Conservation (phyloP, 1,284 basidiomycete species). For the Heterobasidion annosum region DNA sequence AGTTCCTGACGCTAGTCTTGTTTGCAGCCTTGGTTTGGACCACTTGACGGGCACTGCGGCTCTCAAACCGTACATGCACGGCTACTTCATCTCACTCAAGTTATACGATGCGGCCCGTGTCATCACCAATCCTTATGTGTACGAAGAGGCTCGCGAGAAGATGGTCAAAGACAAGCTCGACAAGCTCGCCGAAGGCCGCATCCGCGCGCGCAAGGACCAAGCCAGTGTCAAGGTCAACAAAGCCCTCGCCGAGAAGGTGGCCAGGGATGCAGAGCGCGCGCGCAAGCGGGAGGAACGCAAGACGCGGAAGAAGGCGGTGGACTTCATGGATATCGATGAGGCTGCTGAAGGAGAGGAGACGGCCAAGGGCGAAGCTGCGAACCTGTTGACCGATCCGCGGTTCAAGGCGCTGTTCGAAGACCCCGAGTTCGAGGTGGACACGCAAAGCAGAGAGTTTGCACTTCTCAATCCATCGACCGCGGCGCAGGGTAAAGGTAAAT, state of each 20-base stretch:
- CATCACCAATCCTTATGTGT: slow-evolving; percentile 94
- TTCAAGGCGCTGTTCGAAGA: slow-evolving; percentile 92
- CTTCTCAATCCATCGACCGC: slow-evolving; percentile 84
- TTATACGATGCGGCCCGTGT: slow-evolving; percentile 94
- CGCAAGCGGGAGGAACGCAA: slow-evolving; percentile 56
- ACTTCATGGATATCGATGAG: slow-evolving; percentile 31
- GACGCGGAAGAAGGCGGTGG: slow-evolving; percentile 34
- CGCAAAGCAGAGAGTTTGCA: slow-evolving; percentile 79
- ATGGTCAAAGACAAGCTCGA: slow-evolving; percentile 86
- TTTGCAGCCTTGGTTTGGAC: slow-evolving; percentile 74
- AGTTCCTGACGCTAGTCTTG: neutral
- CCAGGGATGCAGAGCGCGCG: slow-evolving; percentile 65
- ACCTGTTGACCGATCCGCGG: slow-evolving; percentile 78
- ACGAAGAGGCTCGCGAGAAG: slow-evolving; percentile 89
- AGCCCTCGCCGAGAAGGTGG: slow-evolving; percentile 80
- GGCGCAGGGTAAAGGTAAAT: slow-evolving; percentile 36
- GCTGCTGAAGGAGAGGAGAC: slow-evolving; percentile 26
- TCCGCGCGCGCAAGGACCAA: slow-evolving; percentile 68
- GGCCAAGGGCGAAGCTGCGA: slow-evolving; percentile 26
- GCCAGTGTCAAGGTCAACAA: slow-evolving; percentile 83
- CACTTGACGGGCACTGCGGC: slow-evolving; percentile 91
- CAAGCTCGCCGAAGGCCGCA: slow-evolving; percentile 88
- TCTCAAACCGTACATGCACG: slow-evolving; percentile 99
- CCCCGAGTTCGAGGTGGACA: slow-evolving; percentile 92
- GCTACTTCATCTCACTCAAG: slow-evolving; percentile 94